Evolutionary conservation across 495 filamentous ascomycete species (phyloP), one percentile per base, ranked within the genome.

Genomic region (Tuber aestivum): DNA sequence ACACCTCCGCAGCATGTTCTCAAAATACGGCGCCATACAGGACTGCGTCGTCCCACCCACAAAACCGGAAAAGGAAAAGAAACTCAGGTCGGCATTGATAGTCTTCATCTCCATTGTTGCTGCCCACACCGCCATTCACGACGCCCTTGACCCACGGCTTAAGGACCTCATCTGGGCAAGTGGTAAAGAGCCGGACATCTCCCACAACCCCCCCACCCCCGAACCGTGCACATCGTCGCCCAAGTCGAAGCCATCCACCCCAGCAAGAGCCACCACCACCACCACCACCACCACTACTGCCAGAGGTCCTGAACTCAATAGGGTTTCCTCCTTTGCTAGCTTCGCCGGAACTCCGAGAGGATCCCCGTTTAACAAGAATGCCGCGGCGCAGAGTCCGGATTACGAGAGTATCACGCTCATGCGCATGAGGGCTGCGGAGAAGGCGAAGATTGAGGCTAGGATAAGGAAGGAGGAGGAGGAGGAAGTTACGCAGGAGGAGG

Each of bases 401-500:
- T 82, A 82, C 35, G 81, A 82, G 44, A 82, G 74, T 27, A 79
- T 82, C 16, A 82, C 81, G 4, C 45, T 82, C 27, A 82, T 82
- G 81, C 78, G 81, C 20, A 80, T 82, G 80, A 72, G 81, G 16
- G 80, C 78, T 1, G 81, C 81, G 41, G 81, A 82, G 73, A 82
- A 82, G 65, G 71, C 77, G 23, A 71, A 74, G 56, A 73, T 82
- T 10, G 81, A 82, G 71, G 81, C 56, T 3, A 76, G 79, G 40
- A 79, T 83, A 72, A 72, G 76, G 23, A 48, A 70, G 69, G 68
- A 78, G 27, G 77, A 77, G 12, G 45, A 79, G 27, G 72, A 75
- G 18, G 75, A 6, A 32, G 27, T 27, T 65, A 27, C 27, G 4
- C 3, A 0, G 27, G 70, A 41, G 45, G 69, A 68, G 5, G 74